Conservation (phyloP, 73 alveolate species). For the Paramecium bursaria region DNA sequence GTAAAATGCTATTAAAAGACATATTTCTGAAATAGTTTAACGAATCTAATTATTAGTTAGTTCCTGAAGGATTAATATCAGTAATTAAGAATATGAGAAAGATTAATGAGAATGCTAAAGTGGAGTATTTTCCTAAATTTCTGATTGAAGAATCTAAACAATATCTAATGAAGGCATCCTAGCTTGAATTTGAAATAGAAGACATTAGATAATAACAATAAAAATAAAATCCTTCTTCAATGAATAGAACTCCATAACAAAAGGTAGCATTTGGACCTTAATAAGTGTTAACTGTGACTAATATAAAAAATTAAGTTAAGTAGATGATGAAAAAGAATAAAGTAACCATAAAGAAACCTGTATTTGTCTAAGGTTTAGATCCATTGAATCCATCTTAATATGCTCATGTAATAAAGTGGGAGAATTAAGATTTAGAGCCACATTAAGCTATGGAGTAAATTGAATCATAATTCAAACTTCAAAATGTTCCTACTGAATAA, state of each 20-base stretch:
- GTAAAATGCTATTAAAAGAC: constrained; percentile 54
- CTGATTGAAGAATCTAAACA: constrained; percentile 8
- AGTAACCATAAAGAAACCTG: constrained; percentile 47
- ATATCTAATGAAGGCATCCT: not conserved
- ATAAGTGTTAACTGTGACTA: constrained; percentile 18
- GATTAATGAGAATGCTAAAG: constrained; percentile 48
- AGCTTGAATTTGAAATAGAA: constrained; percentile 46
- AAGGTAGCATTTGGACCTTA: not conserved
- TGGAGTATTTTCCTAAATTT: constrained; percentile 39
- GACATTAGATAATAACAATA: constrained; percentile 9
- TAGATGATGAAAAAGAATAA: constrained; percentile 14
- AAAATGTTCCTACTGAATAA: constrained; percentile 12
- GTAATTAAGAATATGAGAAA: constrained; percentile 49
- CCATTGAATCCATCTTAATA: constrained; percentile 45
- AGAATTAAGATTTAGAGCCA: constrained; percentile 46
- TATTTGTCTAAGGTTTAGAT: constrained; percentile 48
- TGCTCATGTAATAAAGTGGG: constrained; percentile 58
- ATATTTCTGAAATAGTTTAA: constrained; percentile 35
- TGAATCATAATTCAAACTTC: constrained; percentile 5
- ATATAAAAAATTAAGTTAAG: constrained; percentile 41
- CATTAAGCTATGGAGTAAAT: not conserved
- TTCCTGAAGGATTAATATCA: constrained; percentile 36
- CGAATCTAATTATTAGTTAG: constrained; percentile 22
- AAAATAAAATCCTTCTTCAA: not conserved
- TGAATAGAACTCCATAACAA: not conserved